These are phyloP conservation scores for Colletotrichum lentis DNA, from an alignment of 2,329 filamentous ascomycete species.

Conservation along the genomic window DNA sequence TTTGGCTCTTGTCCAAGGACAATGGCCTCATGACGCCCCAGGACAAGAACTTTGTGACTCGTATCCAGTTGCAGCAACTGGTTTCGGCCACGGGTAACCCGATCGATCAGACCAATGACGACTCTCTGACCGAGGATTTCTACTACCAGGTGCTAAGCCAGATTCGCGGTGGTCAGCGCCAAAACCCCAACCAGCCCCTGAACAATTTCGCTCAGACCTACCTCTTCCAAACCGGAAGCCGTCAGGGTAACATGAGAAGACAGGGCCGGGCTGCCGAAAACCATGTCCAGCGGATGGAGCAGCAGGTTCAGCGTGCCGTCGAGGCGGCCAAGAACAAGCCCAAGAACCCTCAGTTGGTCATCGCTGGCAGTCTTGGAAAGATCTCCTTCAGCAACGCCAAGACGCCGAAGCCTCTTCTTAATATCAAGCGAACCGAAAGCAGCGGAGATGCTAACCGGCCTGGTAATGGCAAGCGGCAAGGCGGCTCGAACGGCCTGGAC, in stretches of 20 bases:
- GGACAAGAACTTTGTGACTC: conserved; percentile 99
- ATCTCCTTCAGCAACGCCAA: conserved; percentile 99
- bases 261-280: conserved; percentile 89
- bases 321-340: conserved; percentile 97
- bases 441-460: conserved; percentile 65
- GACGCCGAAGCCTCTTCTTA: conserved; percentile 92
- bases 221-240: conserved; percentile 90
- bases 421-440: conserved; percentile 87
- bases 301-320: conserved; percentile 96
- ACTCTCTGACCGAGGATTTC: conserved; percentile 89
- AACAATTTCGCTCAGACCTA: conserved; percentile 99
- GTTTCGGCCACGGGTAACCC: conserved; percentile 91
- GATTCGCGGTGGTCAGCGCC: conserved; percentile 87
- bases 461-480: conserved; percentile 54
- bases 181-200: conserved; percentile 90
- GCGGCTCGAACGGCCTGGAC: conserved; percentile 65
- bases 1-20: conserved; percentile 88
- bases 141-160: conserved; percentile 98
- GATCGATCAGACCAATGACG: conserved; percentile 80
- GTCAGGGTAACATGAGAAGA: conserved; percentile 76
- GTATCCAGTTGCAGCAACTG: conserved; percentile 95
- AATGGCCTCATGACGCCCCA: conserved; percentile 99
- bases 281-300: conserved; percentile 98
- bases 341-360: conserved; percentile 96
- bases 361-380: conserved; percentile 95